Evolutionary conservation across 768 basidiomycete species (phyloP).

Genomic region (Nidularia pulvinata): DNA sequence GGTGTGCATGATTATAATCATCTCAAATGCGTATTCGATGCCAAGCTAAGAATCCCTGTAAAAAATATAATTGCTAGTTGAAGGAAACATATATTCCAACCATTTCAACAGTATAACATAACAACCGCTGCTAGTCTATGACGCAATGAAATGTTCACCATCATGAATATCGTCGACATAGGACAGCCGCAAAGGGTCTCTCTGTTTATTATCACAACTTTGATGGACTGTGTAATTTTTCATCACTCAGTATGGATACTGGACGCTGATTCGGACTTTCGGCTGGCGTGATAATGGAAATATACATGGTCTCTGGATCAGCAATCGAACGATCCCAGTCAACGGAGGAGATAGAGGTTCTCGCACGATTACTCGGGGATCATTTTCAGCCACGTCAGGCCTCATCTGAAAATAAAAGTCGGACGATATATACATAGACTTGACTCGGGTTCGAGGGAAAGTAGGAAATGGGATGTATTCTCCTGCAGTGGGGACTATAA

Average conservation of each 20-base stretch:
- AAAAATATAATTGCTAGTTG: too few relatives aligned
- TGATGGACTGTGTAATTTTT: slow-evolving; percentile 14
- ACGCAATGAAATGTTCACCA: slow-evolving; percentile 17
- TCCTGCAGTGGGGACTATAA: too few relatives aligned
- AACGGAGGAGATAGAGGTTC: slow-evolving; percentile 18
- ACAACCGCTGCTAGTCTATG: too few relatives aligned
- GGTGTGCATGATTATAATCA: slow-evolving; percentile 7
- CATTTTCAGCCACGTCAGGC: slow-evolving; percentile 19
- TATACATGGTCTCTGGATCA: slow-evolving; percentile 15
- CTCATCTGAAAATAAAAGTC: slow-evolving; percentile 8
- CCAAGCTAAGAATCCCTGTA: too few relatives aligned
- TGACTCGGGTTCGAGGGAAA: too few relatives aligned
- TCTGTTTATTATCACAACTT: slow-evolving; percentile 20
- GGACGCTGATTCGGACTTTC: neutral
- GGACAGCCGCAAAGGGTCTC: slow-evolving; percentile 28
- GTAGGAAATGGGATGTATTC: too few relatives aligned
- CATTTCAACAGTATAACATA: too few relatives aligned
- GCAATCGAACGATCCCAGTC: slow-evolving; percentile 14
- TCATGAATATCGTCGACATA: slow-evolving; percentile 21
- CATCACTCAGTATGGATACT: neutral
- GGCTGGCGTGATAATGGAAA: slow-evolving; percentile 19
- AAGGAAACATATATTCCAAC: too few relatives aligned
- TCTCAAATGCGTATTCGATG: neutral
- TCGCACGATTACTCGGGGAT: slow-evolving; percentile 20
- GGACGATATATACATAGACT: too few relatives aligned